Evolutionary conservation across 83 land plant species (phyloP), one percentile per base, ranked within the genome.

Genomic region (Isoetes engelmannii): DNA sequence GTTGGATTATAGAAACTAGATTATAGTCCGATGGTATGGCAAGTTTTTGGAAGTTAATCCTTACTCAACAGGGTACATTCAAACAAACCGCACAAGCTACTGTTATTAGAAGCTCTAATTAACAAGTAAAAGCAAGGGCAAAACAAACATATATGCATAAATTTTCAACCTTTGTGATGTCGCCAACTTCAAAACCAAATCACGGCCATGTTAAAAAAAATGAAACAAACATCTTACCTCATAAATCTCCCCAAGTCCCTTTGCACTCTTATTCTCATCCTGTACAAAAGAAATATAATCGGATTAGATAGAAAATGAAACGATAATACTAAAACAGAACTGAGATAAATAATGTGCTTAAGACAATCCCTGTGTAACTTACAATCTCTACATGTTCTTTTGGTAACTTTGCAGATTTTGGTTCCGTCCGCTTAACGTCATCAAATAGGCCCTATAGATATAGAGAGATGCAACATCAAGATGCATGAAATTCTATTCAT

Each of bases 241-340:
- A 70, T 95, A 95, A 54, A 95, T 46, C 71, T 91, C 99, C 47
- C 84, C 99, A 67, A 95, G 87, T 6, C 99, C 97, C 65, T 86
- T 95, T 75, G 84, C 69, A 74, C 97, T 95, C 71, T 88, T 95
- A 57, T 73, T 88, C 61, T 95, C 99, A 76, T 95, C 99, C 99
- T 95, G 86, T 70, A n/a, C n/a, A 77, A 17, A 68, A 51, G 10
- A 49, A 63, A 50, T 5, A 7, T 28, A 28, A 28, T 28, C 2
- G 37, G 2, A 28, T 28, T 28, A 28, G 37, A 28, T 28, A 28
- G 37, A 28, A 28, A 28, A 28, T 28, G 37, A 28, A 28, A 28
- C 37, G 2, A 28, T 28, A 28, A 28, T 28, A 28, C 0, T 28
- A 28, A 2, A 28, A 28, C 37, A 28, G 37, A 28, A 28, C 0